Evolutionary conservation across 164 flowering plant species (phyloP).

Genomic region (Pachysandra terminalis): DNA sequence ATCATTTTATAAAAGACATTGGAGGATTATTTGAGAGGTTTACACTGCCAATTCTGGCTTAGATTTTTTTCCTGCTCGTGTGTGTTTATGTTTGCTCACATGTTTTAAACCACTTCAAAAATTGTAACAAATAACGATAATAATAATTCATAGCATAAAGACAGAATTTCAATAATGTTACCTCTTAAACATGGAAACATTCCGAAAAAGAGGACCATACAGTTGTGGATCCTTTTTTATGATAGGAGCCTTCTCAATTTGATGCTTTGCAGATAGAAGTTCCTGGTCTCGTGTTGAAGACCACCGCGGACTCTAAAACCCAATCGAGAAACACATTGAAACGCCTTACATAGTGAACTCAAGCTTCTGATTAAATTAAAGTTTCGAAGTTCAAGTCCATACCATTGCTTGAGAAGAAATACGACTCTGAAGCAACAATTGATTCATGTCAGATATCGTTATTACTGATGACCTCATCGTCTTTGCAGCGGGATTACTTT

Average conservation of each 20-base stretch:
- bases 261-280: slow-evolving; percentile 3
- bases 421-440: slow-evolving; percentile 9
- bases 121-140: no score
- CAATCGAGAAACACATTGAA: no score
- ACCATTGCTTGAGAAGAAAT: slow-evolving; percentile 16
- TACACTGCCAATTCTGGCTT: no score
- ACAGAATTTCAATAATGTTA: not conserved
- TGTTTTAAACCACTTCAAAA: no score
- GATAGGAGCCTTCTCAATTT: slow-evolving; percentile 3
- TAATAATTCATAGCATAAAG: no score
- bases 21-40: no score
- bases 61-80: no score
- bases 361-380: no score
- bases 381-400: slow-evolving; percentile 1
- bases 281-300: not conserved
- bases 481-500: slow-evolving; percentile 1
- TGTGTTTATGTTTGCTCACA: no score
- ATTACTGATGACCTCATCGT: slow-evolving; percentile 9
- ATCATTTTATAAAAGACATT: no score
- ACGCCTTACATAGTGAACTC: no score
- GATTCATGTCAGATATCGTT: slow-evolving; percentile 18
- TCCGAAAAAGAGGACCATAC: slow-evolving; percentile 6
- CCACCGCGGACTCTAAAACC: not conserved
- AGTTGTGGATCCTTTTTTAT: slow-evolving; percentile 1
- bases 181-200: slow-evolving; percentile 14